Percentiles rank a stretch among this genome's conserved stretches.
Conservation (phyloP, 2,329 filamentous ascomycete species). For the Knoxdaviesia proteae region DNA sequence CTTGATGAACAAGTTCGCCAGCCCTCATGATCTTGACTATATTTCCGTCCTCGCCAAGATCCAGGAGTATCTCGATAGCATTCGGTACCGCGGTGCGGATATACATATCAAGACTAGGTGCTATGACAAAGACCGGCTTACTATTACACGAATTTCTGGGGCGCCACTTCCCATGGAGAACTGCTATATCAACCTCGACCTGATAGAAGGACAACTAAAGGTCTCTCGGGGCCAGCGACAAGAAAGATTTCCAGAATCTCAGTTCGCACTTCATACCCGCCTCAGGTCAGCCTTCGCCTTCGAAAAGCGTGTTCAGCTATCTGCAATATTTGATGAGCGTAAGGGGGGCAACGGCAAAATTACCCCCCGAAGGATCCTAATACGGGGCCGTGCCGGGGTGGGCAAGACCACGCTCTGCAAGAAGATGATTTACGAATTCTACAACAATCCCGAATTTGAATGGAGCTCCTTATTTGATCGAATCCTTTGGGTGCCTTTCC, state of each 20-base stretch:
- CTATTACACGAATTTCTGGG: slow-evolving; percentile 15
- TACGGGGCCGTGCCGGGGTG: slow-evolving; percentile 12
- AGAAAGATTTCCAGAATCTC: too few species aligned
- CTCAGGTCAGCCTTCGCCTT: not conserved
- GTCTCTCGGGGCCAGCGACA: too few species aligned
- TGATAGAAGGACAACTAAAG: slow-evolving; percentile 9
- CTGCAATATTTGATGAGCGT: slow-evolving; percentile 10
- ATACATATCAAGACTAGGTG: slow-evolving; percentile 8
- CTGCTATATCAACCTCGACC: slow-evolving; percentile 19
- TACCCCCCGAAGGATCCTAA: slow-evolving; percentile 10
- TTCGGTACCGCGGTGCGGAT: slow-evolving; percentile 5
- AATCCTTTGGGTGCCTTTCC: slow-evolving; percentile 10
- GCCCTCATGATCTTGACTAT: slow-evolving; percentile 6
- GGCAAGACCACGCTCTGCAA: slow-evolving; percentile 17
- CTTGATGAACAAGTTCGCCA: slow-evolving; percentile 11
- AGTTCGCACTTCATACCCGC: too few species aligned
- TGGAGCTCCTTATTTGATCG: slow-evolving; percentile 11
- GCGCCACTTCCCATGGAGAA: slow-evolving; percentile 12
- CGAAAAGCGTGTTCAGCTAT: slow-evolving; percentile 7
- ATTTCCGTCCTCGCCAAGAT: slow-evolving; percentile 6
- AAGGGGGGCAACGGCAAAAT: slow-evolving; percentile 4
- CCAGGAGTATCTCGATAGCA: slow-evolving; percentile 4
- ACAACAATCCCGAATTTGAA: slow-evolving; percentile 2
- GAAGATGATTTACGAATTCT: slow-evolving; percentile 14
- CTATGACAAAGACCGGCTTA: slow-evolving; percentile 8